Percentiles rank a stretch among this genome's conserved stretches.
Conservation (phyloP, 2,329 filamentous ascomycete species). For the Clonostachys sp. region DNA sequence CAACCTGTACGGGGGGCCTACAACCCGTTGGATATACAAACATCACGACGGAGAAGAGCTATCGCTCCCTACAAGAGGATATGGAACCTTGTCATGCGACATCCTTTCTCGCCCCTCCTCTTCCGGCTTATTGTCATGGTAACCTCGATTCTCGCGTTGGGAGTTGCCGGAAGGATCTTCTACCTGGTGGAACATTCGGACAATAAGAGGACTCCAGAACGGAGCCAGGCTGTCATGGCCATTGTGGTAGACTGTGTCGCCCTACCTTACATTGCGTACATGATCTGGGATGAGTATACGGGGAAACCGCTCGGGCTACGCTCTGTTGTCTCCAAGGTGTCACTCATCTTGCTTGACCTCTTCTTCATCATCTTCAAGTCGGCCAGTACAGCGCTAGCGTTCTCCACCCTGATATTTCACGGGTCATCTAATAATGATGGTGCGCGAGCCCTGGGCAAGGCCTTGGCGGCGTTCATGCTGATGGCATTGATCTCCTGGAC, state of each 20-base stretch:
- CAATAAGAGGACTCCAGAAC: slow-evolving; percentile 42
- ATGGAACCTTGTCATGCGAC: slow-evolving; percentile 68
- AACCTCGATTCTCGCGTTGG: slow-evolving; percentile 79
- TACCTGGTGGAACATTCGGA: slow-evolving; percentile 42
- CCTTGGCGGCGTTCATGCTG: slow-evolving; percentile 73
- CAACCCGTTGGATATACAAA: slow-evolving; percentile 16
- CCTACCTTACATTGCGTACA: slow-evolving; percentile 85
- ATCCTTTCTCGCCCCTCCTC: slow-evolving; percentile 78
- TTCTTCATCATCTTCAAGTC: slow-evolving; percentile 98
- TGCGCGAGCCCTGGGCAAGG: slow-evolving; percentile 55
- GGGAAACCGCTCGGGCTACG: slow-evolving; percentile 88
- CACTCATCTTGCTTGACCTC: slow-evolving; percentile 84
- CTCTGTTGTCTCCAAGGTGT: slow-evolving; percentile 77
- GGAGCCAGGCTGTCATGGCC: slow-evolving; percentile 79
- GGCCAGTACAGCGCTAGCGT: slow-evolving; percentile 85
- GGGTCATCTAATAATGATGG: slow-evolving; percentile 22
- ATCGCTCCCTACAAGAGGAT: slow-evolving; percentile 45
- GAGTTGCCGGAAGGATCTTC: slow-evolving; percentile 72
- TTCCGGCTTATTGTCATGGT: slow-evolving; percentile 79
- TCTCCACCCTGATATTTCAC: slow-evolving; percentile 70
- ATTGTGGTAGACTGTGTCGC: slow-evolving; percentile 86
- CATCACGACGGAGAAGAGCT: slow-evolving; percentile 20
- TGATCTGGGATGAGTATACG: slow-evolving; percentile 95
- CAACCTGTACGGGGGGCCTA: slow-evolving; percentile 23
- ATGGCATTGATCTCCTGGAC: slow-evolving; percentile 87